Conservation (phyloP, 352 stramenopile species). For the Aphanomyces euteiches region DNA sequence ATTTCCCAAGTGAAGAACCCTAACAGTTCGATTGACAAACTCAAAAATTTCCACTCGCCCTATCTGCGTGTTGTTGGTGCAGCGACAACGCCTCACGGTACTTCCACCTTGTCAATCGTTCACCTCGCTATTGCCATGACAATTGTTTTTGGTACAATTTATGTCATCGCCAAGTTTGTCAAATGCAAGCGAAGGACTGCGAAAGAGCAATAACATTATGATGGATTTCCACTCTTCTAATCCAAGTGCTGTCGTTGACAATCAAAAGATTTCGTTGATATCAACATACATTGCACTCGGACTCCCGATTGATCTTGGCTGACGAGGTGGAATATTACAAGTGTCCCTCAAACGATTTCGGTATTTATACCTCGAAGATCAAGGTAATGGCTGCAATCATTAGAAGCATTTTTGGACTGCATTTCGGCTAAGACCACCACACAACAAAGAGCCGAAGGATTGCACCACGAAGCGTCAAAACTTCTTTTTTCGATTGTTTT, state of each 20-base stretch:
- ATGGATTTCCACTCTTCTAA: too few species aligned
- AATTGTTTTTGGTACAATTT: background rate
- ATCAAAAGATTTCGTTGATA: too few species aligned
- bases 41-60: background rate
- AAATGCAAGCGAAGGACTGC: background rate
- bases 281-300: too few species aligned
- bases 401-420: too few species aligned
- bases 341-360: too few species aligned
- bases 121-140: background rate
- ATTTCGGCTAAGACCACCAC: too few species aligned
- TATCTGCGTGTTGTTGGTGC: conserved; percentile 15
- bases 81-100: background rate
- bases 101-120: background rate
- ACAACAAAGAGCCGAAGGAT: too few species aligned
- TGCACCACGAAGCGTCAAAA: background rate
- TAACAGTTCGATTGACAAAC: background rate
- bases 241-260: too few species aligned
- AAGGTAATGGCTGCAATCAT: too few species aligned
- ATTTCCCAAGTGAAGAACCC: background rate
- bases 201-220: conserved; percentile 1
- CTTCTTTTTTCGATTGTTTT: conserved; percentile 1
- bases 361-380: too few species aligned
- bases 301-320: too few species aligned
- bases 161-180: background rate
- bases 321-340: too few species aligned